Evolutionary conservation across 1,284 basidiomycete genomes (phyloP), one percentile per base, ranked within the genome.

Genomic region (Xanthoconium separans): DNA sequence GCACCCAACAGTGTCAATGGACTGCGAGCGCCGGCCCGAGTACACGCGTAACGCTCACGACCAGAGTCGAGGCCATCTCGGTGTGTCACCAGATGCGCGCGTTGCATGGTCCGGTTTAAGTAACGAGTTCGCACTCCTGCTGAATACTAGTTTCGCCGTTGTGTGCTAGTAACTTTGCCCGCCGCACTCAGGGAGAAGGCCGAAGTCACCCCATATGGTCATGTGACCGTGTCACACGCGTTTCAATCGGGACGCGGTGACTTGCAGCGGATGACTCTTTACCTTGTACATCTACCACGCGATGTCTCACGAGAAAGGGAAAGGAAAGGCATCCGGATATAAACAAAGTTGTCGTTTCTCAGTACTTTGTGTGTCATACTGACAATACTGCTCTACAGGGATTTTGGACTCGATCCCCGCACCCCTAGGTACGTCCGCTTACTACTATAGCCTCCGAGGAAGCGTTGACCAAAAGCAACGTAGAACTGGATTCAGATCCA

Each of bases 401-500:
- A 51, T 30, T 16, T 43, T 65, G 39, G 43, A 47, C 29, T 71
- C 67, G 13, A 62, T 72, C 22, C 48, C 67, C 9, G 70, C 69
- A 0, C 70, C 67, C 47, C 53, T 69, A 58, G 68, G 68, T 69
- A 52, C 2, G 15, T n/a, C 47, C 6, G 16, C 24, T 12, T 6
- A 27, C 27, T 6, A 6, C 27, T 33, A 4, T 15, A 7, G 6
- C 18, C 13, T 30, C 33, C n/a, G 11, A 16, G 29, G n/a, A 30
- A 15, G 2, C 2, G 5, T 20, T 52, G 13, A 51, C 43, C n/a
- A 27, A 16, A 5, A n/a, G 29, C 42, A 22, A 48, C 31, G 22
- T 48, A 70, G 67, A 70, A 48, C 56, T 58, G 59, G 83, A 82
- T 53, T 73, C 77, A 0, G 83, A 85, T 55, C 75, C 83, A n/a